Percentiles rank a stretch among this genome's conserved stretches.
These are phyloP conservation scores for Peribolospora baueri DNA, from an alignment of 768 basidiomycete species.

Conservation along the genomic window DNA sequence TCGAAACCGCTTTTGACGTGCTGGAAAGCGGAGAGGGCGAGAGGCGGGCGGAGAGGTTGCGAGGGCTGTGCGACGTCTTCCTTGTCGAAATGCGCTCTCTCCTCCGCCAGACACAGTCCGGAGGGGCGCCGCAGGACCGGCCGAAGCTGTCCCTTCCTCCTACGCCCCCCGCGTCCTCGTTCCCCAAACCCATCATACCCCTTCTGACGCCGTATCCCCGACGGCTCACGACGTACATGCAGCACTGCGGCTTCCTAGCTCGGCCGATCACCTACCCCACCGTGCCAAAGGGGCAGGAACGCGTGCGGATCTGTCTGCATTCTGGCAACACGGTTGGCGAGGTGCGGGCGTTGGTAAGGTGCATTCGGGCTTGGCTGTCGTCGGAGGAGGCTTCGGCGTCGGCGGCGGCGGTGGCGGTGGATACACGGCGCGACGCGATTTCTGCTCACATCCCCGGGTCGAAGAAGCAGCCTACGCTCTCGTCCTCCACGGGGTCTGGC, in stretches of 20 bases:
- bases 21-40: slow-evolving; percentile 39
- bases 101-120: background rate
- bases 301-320: slow-evolving; percentile 72
- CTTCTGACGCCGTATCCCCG: slow-evolving; percentile 54
- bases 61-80: background rate
- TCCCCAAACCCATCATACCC: slow-evolving; percentile 53
- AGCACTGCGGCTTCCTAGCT: slow-evolving; percentile 17
- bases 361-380: too few species aligned
- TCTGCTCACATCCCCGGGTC: too few species aligned
- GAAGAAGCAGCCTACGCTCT: too few species aligned
- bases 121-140: slow-evolving; percentile 1
- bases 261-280: slow-evolving; percentile 37
- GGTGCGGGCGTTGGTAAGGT: slow-evolving; percentile 30
- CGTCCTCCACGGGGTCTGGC: too few species aligned
- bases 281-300: slow-evolving; percentile 60
- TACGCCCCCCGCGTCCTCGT: slow-evolving; percentile 22
- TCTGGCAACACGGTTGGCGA: slow-evolving; percentile 44
- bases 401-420: too few species aligned
- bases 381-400: too few species aligned
- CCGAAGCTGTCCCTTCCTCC: slow-evolving; percentile 14
- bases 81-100: background rate
- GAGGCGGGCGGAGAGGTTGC: background rate
- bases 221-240: slow-evolving; percentile 44
- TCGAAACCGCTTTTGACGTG: slow-evolving; percentile 55
- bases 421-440: too few species aligned